Percentiles rank a stretch among this genome's conserved stretches.
Evolutionary conservation across 2,329 filamentous ascomycete species (phyloP).

Genomic region (Epichloe sibirici): DNA sequence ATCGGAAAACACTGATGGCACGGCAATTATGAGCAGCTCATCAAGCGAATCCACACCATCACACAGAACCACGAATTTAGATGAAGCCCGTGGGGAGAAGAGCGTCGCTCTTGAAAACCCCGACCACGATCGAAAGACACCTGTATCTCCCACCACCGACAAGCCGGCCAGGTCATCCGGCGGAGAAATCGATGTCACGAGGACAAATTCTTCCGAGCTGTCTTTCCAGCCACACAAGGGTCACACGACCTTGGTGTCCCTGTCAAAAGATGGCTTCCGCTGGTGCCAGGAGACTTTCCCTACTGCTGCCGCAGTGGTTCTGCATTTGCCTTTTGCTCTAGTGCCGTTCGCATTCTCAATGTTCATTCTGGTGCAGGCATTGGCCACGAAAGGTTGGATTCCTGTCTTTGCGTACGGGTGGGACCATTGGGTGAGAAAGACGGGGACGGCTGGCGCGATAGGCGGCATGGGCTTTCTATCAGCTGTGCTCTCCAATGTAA

Average conservation of each 20-base stretch:
- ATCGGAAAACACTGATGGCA: slow-evolving; percentile 8
- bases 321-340: slow-evolving; percentile 54
- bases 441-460: slow-evolving; percentile 54
- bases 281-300: slow-evolving; percentile 62
- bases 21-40: slow-evolving; percentile 2
- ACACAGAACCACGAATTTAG: background rate
- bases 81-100: background rate
- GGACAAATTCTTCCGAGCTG: background rate
- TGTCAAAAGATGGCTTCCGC: slow-evolving; percentile 30
- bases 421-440: slow-evolving; percentile 60
- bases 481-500: slow-evolving; percentile 59
- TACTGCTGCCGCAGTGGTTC: slow-evolving; percentile 50
- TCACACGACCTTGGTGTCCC: slow-evolving; percentile 39
- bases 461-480: slow-evolving; percentile 64
- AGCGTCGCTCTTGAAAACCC: background rate
- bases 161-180: background rate
- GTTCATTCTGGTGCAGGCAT: slow-evolving; percentile 61
- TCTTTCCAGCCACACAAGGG: slow-evolving; percentile 5
- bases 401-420: slow-evolving; percentile 61
- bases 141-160: background rate
- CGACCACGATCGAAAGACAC: background rate
- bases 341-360: slow-evolving; percentile 62
- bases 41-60: slow-evolving; percentile 3
- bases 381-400: slow-evolving; percentile 66
- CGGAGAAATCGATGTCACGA: background rate